Base-by-base conservation (phyloP, 139 green algal genomes). In the Mychonastes homosphaera region DNA sequence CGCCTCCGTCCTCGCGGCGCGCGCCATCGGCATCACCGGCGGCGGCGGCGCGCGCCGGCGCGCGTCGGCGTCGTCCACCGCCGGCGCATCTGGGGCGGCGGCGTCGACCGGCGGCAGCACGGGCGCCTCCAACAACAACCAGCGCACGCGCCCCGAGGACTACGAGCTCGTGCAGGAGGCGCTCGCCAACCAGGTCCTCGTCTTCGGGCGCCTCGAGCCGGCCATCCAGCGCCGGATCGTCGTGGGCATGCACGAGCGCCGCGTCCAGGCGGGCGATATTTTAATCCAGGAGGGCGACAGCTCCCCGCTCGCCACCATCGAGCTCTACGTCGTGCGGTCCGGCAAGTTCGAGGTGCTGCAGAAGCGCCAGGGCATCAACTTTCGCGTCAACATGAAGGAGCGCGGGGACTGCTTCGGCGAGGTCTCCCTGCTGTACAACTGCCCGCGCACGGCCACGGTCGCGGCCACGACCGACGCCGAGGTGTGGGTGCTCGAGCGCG, bases 341-440 rank as follows among this genome's bases (percentile, higher is more conserved):
- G 90, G 90, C 6, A 84, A 94, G 57, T 96, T 96, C 57, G 90
- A 96, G 74, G 87, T 95, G 35, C 67, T 91, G 28, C 76, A 95
- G 62, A 67, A 74, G 28, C 69, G 86, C 8, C 80, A 91, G 59
- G 86, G 87, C 23, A 76, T 91, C 13, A 94, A 90, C 66, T 73
- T 94, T 39, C 83, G 82, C 1, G 84, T 95, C 0, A 94, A 94
- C 80, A 81, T 86, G 56, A 95, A 95, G 64, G 66, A 81, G 56
- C 74, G 63, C 0, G 86, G 87, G 8, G 86, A 97, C 62, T 81
- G 73, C 49, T 95, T 95, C 72, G 89, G 89, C 21, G 87, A 96
- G 65, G 70, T 95, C n/a, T 84, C 84, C 9, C 83, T 96, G 3
- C 90, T 97, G 82, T 95, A 94, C 70, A 79, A 82, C 62, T 83